Evolutionary conservation across 805 yeast species (phyloP), one percentile per base, ranked within the genome.

Genomic region (Candida ovalis): DNA sequence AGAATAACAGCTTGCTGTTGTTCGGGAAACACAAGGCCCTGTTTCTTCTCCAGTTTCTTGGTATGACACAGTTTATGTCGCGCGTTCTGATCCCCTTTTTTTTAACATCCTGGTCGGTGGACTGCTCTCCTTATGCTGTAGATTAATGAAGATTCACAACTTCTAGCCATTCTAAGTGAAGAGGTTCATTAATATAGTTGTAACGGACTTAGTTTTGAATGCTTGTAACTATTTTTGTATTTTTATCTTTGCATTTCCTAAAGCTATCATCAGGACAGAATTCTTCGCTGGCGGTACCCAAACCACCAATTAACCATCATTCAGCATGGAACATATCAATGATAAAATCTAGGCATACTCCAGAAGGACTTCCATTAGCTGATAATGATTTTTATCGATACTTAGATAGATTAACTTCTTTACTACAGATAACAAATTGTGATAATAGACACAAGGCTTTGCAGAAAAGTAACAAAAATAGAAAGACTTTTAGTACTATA

Each of bases 371-470:
- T 15, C 40, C 42, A 33, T 43, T 56, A 17, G 15, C 36, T n/a
- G 25, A 48, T 17, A 19, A 23, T 7, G 43, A 41, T 3, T 32
- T 51, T n/a, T 51, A 49, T 25, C n/a, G 22, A n/a, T 53, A 49
- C 28, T 43, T 56, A 25, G 59, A 56, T 39, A 50, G 46, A 27
- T 18, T 52, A n/a, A 53, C 54, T 3, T 56, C 59, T 1, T 9
- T 56, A 6, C 43, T 56, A 19, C 59, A 56, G 21, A 40, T 56
- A 10, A 50, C 59, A 4, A 56, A 56, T 35, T 56, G 59, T 39
- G 52, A 51, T 23, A 56, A 56, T 43, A 53, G 53, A 27, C 39
- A 53, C 39, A 46, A 46, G 4, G 59, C 53, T 10, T 42, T 56
- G 25, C 51, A 18, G 19, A 44, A 17, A 2, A 28, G 48, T n/a